phyloP scores from a whole-genome alignment of 139 green algal species.

The Chlamydomonas sp. region DNA sequence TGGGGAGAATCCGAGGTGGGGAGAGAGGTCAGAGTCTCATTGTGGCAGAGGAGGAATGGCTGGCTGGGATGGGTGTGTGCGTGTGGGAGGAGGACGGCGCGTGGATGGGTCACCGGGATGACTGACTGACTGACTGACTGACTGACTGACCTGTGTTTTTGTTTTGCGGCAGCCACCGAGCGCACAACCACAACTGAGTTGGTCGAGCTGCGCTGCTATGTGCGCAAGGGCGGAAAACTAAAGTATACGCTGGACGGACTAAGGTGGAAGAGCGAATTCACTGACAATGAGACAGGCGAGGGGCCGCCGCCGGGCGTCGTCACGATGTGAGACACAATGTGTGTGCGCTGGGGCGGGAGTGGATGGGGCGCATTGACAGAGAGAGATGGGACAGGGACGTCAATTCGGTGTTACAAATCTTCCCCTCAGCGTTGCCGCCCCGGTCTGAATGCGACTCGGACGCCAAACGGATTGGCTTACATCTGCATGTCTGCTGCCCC shows the following conservation, averaged over 20 bases:
- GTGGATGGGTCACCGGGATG: background rate
- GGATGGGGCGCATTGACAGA: no score
- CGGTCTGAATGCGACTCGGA: no score
- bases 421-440: no score
- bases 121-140: background rate
- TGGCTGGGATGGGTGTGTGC: background rate
- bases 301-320: constrained; percentile 27
- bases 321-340: constrained; percentile 18
- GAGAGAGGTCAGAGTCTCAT: no score
- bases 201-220: constrained; percentile 28
- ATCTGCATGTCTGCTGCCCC: no score
- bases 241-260: constrained; percentile 34
- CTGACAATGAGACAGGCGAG: constrained; percentile 19
- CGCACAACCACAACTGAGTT: constrained; percentile 14
- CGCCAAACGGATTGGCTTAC: no score
- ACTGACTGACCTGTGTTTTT: no score
- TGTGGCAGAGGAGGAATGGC: background rate
- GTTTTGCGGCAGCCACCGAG: background rate
- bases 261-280: constrained; percentile 24
- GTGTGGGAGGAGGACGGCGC: background rate
- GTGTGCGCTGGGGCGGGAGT: no score
- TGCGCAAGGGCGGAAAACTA: constrained; percentile 28
- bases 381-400: no score
- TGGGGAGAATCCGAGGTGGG: no score
- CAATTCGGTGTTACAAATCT: no score